These are phyloP conservation scores for Penicillium sp. DNA, from an alignment of 2,329 filamentous ascomycete species.

Conservation along the genomic window DNA sequence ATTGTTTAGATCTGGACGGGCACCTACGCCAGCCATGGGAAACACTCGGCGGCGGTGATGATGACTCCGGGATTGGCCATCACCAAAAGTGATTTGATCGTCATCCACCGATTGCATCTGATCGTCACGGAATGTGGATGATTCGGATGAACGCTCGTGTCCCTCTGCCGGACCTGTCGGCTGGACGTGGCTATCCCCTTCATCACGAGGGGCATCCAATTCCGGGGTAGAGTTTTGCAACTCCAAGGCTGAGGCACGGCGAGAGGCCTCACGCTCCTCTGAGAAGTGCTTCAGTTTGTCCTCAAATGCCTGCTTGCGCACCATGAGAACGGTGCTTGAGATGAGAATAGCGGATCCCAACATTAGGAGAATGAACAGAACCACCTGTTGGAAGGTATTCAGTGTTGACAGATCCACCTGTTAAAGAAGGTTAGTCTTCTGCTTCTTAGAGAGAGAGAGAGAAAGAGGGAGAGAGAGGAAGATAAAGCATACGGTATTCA, in stretches of 20 bases:
- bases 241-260: conserved; percentile 17
- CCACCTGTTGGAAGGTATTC: conserved; percentile 69
- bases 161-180: conserved; percentile 9
- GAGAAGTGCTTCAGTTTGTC: conserved; percentile 61
- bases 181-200: conserved; percentile 3
- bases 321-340: conserved; percentile 64
- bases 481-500: conserved; percentile 59
- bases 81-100: conserved; percentile 35
- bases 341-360: conserved; percentile 70
- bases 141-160: conserved; percentile 7
- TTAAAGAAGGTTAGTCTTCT: conserved; percentile 6
- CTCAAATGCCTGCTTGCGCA: conserved; percentile 66
- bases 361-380: conserved; percentile 68
- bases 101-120: conserved; percentile 35
- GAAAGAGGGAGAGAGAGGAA: conserved; percentile 34
- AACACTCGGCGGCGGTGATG: conserved; percentile 38
- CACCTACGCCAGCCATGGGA: conserved; percentile 42
- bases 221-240: conserved; percentile 1
- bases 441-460: neutral
- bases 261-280: conserved; percentile 32
- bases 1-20: conserved; percentile 40
- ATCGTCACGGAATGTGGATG: conserved; percentile 14
- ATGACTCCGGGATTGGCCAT: conserved; percentile 21
- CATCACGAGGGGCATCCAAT: neutral
- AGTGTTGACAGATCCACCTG: conserved; percentile 57